Evolutionary conservation across 2,329 filamentous ascomycete genomes (phyloP), one percentile per base, ranked within the genome.

Genomic region (Colletotrichum acutatum): DNA sequence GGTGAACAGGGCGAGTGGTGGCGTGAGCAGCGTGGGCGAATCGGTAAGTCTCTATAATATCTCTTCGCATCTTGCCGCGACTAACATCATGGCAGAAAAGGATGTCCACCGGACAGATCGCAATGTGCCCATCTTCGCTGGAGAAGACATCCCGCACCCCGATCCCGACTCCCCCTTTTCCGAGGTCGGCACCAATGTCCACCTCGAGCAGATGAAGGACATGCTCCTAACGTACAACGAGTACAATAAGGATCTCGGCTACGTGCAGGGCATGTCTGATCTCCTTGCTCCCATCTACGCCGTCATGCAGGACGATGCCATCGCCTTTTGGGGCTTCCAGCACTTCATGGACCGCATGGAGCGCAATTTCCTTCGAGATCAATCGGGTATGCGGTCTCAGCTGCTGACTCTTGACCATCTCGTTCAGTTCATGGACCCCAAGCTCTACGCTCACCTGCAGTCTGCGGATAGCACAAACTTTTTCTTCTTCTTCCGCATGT

Each of bases 401-500:
- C 91, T 99, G 3, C 87, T 95, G 52, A 95, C 96, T 0, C 90
- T 99, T 4, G 95, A 99, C 79, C 95, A 99, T 76, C 91, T 99
- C 0, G 95, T 98, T 14, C 95, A 97, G 80, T 94, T 99, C 70
- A 95, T 99, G 91, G 97, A 99, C 77, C 97, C 97, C 0, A 94
- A 95, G 80, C 90, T 99, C 8, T 98, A 98, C 83, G 88, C 94
- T 2, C 97, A 99, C 78, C 90, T 99, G 0, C 91, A 97, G 81
- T 92, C 90, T 19, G 94, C 95, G 24, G 97, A 99, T 78, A 97
- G 94, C 79, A 99, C 97, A 28, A 99, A 99, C 82, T 99, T 99
- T 83, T 99, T 99, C 84, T 99, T 99, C 86, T 98, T 99, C 87
- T 99, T 98, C 90, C 94, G 97, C 73, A 98, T 98, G 97, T 88